Base-by-base conservation (phyloP, 169 alveolate species). In the Sarcocystis neurona region DNA sequence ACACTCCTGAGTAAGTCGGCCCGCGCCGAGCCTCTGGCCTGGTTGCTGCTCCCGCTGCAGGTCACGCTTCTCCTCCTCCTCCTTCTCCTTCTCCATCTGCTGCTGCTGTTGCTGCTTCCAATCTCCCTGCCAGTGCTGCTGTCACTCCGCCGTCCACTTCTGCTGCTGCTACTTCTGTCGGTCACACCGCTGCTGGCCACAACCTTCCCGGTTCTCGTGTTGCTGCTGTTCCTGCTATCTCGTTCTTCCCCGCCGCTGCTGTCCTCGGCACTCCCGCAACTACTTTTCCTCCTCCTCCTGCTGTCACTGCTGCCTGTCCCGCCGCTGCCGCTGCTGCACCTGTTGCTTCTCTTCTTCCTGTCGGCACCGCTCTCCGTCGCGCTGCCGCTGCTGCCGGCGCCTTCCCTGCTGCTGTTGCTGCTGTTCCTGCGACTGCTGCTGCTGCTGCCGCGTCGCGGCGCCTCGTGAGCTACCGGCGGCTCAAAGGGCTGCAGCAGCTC, bases 401-500 rank as follows among this genome's bases (percentile, higher is more conserved):
- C n/a, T n/a, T n/a, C n/a, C n/a, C 82, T 92, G 43, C 79, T 75
- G 4, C 91, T 60, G 68, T 88, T 72, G 37, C 89, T 66, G 34
- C 89, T 79, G 85, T 87, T 79, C 75, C 90, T 90, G 47, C 90
- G 79, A 10, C 77, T 63, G 77, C 77, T 63, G 41, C 41, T n/a
- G 77, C 41, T 63, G 77, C 77, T 15, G n/a, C 37, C 43, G 43
- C 32, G 77, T 39, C 15, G 77, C 77, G 0, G n/a, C 37, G 77
- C 3, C 43, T 30, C 20, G 77, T 18, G 23, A 32, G 44, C 4
- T 10, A 56, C 5, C 47, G 82, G 34, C 34, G 8, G 75, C 75
- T 6, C 43, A 1, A 8, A 37, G 30, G 58, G 53, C 34, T n/a
- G 32, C 18, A 72, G 82, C 39, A 79, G 86, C 53, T 93, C 85